phyloP scores from a whole-genome alignment of 768 basidiomycete genomes.

The Leccinum subgranulosum region DNA sequence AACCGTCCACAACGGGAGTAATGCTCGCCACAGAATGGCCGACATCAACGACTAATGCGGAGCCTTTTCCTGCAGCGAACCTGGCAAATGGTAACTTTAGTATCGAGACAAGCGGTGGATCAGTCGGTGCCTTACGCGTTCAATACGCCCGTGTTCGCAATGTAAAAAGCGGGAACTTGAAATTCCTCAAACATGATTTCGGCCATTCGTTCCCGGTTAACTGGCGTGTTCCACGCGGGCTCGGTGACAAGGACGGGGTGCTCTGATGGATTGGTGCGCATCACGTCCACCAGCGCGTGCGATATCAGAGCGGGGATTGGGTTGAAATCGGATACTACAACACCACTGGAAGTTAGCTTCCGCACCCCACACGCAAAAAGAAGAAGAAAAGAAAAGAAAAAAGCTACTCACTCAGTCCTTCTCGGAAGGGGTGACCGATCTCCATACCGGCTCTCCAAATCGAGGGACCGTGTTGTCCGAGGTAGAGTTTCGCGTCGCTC shows the following conservation, averaged over 20 bases:
- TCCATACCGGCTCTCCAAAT: constrained; percentile 92
- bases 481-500: constrained; percentile 58
- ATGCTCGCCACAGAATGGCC: constrained; percentile 88
- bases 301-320: constrained; percentile 68
- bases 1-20: constrained; percentile 95
- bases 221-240: constrained; percentile 91
- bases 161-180: constrained; percentile 91
- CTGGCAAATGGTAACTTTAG: constrained; percentile 39
- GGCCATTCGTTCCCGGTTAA: constrained; percentile 92
- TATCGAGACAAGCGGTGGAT: constrained; percentile 1
- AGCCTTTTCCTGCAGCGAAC: constrained; percentile 95
- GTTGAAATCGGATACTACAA: constrained; percentile 70
- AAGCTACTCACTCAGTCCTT: constrained; percentile 71
- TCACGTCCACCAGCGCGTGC: constrained; percentile 72
- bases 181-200: constrained; percentile 99
- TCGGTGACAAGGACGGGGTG: constrained; percentile 94
- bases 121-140: constrained; percentile 65
- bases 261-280: constrained; percentile 74
- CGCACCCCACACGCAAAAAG: not conserved
- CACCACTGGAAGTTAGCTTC: constrained; percentile 1
- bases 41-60: constrained; percentile 94
- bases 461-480: constrained; percentile 86
- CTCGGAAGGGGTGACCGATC: constrained; percentile 74
- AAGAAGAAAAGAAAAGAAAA: not conserved
- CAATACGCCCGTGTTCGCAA: constrained; percentile 90